Percentiles rank a stretch among this genome's conserved stretches.
Conservation (phyloP, 768 basidiomycete species). For the Gelatoporia subvermispora region DNA sequence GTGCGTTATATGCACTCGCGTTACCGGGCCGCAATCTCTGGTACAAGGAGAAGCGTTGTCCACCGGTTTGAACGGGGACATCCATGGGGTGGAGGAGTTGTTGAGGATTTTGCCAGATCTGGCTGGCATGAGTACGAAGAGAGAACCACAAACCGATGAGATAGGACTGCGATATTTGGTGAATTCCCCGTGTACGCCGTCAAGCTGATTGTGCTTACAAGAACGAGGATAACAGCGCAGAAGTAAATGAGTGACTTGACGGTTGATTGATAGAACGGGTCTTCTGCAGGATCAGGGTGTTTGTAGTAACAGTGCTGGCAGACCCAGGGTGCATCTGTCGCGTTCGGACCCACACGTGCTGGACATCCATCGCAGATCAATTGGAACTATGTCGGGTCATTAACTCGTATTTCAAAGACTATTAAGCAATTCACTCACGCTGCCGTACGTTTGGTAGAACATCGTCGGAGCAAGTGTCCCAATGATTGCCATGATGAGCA, state of each 20-base stretch:
- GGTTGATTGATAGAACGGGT: constrained; percentile 95
- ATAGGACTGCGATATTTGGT: constrained; percentile 66
- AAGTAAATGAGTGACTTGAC: constrained; percentile 96
- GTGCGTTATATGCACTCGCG: background rate
- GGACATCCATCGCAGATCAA: constrained; percentile 83
- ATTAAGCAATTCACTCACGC: constrained; percentile 51
- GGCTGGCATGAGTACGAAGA: constrained; percentile 92
- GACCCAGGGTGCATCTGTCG: constrained; percentile 59
- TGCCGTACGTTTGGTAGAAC: constrained; percentile 98
- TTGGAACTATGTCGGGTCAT: constrained; percentile 59
- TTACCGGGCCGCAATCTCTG: constrained; percentile 46
- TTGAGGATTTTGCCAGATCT: constrained; percentile 99
- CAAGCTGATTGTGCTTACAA: constrained; percentile 53
- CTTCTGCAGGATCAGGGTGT: constrained; percentile 87
- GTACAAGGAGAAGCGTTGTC: constrained; percentile 58
- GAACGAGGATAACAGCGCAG: constrained; percentile 83
- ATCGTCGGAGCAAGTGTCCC: constrained; percentile 91
- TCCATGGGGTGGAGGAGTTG: constrained; percentile 69
- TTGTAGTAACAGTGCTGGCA: constrained; percentile 94
- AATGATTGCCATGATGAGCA: constrained; percentile 99
- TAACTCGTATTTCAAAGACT: constrained; percentile 5
- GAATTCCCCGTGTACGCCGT: constrained; percentile 1
- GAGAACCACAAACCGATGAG: constrained; percentile 98
- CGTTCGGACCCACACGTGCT: constrained; percentile 12
- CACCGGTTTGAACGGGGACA: constrained; percentile 35